Percentiles rank a stretch among this genome's conserved stretches.
Conservation (phyloP, 768 basidiomycete genomes). For the Kwoniella sp. region DNA sequence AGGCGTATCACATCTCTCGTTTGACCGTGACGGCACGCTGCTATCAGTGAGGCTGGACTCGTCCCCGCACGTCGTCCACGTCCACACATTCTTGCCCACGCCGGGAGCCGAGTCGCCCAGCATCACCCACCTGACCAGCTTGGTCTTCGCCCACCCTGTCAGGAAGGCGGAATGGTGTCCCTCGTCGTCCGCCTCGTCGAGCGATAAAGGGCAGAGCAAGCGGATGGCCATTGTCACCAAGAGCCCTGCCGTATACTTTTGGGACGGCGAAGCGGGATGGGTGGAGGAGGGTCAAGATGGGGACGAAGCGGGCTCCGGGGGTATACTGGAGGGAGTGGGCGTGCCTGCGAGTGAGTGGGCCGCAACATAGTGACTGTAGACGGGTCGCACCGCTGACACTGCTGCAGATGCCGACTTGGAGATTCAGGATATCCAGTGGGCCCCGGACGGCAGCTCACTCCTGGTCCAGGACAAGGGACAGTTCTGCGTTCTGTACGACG, state of each 20-base stretch:
- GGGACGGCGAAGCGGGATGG: conserved; percentile 47
- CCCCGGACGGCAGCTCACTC: conserved; percentile 79
- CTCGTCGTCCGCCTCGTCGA: not conserved
- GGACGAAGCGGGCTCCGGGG: conserved; percentile 58
- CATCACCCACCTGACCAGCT: conserved; percentile 27
- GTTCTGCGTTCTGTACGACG: conserved; percentile 59
- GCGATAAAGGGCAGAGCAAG: conserved; percentile 37
- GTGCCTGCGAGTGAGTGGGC: conserved; percentile 72
- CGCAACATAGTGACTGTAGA: not conserved
- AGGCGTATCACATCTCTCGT: conserved; percentile 69
- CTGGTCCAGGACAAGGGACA: conserved; percentile 61
- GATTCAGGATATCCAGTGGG: conserved; percentile 62
- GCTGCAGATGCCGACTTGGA: not conserved
- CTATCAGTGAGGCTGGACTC: conserved; percentile 59
- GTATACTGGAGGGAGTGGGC: conserved; percentile 78
- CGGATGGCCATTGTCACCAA: conserved; percentile 17
- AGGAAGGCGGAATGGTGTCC: conserved; percentile 76
- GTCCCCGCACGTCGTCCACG: conserved; percentile 59
- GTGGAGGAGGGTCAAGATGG: conserved; percentile 22
- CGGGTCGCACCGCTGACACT: not conserved
- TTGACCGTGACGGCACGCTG: conserved; percentile 71
- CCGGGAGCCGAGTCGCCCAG: conserved; percentile 51
- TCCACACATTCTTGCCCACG: conserved; percentile 68
- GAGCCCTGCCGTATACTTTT: conserved; percentile 34
- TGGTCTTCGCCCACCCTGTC: conserved; percentile 64